Evolutionary conservation across 2,329 filamentous ascomycete genomes (phyloP).

Genomic region (Cryphonectria nitschkei): DNA sequence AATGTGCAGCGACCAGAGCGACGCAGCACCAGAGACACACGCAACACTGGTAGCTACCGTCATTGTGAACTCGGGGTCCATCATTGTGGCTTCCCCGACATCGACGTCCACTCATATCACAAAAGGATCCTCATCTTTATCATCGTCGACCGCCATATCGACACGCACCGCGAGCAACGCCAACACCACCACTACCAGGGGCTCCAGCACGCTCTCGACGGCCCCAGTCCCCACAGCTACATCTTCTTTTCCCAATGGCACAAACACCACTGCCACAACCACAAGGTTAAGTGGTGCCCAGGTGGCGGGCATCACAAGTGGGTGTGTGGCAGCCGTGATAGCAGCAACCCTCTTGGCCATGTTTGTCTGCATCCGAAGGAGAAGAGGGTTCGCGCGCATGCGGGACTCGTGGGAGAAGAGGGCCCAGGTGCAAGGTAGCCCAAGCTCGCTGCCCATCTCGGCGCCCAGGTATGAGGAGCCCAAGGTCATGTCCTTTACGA

Average conservation of each 20-base stretch:
- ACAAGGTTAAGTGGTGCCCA: conserved; percentile 45
- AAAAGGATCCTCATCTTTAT: conserved; percentile 24
- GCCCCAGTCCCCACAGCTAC: conserved; percentile 21
- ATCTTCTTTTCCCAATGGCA: not conserved
- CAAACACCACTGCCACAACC: not conserved
- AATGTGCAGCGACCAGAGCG: conserved; percentile 59
- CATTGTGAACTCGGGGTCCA: conserved; percentile 42
- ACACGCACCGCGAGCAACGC: conserved; percentile 15
- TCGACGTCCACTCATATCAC: conserved; percentile 26
- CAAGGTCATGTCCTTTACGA: conserved; percentile 31
- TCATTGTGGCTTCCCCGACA: conserved; percentile 35
- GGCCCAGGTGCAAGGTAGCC: conserved; percentile 33
- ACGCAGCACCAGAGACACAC: conserved; percentile 61
- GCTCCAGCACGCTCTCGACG: conserved; percentile 7
- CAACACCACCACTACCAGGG: conserved; percentile 62
- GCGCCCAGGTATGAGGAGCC: conserved; percentile 42
- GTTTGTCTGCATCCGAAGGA: conserved; percentile 17
- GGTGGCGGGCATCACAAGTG: conserved; percentile 62
- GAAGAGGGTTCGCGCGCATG: conserved; percentile 39
- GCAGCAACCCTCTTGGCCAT: conserved; percentile 48
- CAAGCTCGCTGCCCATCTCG: conserved; percentile 52
- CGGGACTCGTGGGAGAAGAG: conserved; percentile 41
- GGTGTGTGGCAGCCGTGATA: conserved; percentile 52
- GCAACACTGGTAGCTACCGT: conserved; percentile 61
- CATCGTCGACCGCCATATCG: conserved; percentile 23